Percentiles rank a stretch among this genome's conserved stretches.
Evolutionary conservation across 352 stramenopile genomes (phyloP).

Genomic region (Bremia lactucae): DNA sequence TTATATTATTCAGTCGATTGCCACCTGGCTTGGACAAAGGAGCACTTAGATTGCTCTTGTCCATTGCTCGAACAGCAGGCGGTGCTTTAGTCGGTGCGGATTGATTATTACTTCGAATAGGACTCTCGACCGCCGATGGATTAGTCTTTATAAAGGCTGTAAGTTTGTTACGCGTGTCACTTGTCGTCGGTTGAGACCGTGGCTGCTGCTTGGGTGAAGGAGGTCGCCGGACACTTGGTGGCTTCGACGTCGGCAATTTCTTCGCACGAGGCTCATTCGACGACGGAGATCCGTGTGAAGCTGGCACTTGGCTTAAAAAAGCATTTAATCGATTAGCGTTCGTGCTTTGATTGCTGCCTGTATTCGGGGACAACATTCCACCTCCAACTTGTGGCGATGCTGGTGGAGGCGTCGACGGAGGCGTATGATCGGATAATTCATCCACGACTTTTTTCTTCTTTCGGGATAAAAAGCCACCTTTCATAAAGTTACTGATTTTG

Average conservation of each 20-base stretch:
- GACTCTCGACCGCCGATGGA: slow-evolving; percentile 33
- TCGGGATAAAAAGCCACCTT: slow-evolving; percentile 54
- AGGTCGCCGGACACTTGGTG: slow-evolving; percentile 11
- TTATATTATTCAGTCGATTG: slow-evolving; percentile 73
- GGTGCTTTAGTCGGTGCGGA: slow-evolving; percentile 19
- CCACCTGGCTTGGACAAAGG: slow-evolving; percentile 13
- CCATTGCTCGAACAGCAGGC: slow-evolving; percentile 44
- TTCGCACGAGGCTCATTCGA: slow-evolving; percentile 41
- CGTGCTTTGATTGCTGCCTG: too few relatives aligned
- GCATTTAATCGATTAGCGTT: slow-evolving; percentile 59
- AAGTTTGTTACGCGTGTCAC: slow-evolving; percentile 62
- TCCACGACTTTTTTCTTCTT: slow-evolving; percentile 50
- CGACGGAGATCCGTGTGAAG: slow-evolving; percentile 41
- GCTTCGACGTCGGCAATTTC: slow-evolving; percentile 23
- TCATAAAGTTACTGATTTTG: slow-evolving; percentile 77
- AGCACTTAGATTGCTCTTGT: slow-evolving; percentile 11
- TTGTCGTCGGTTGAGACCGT: slow-evolving; percentile 6
- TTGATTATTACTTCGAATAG: slow-evolving; percentile 9
- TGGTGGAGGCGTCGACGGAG: slow-evolving; percentile 45
- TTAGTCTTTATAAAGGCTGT: slow-evolving; percentile 75
- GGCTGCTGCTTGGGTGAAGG: slow-evolving; percentile 20
- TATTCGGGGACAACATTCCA: slow-evolving; percentile 22
- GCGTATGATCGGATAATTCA: slow-evolving; percentile 39
- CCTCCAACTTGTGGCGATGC: slow-evolving; percentile 33
- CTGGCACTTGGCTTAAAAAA: slow-evolving; percentile 66